A percentile compares a stretch with the other conserved stretches of the same genome.
These are phyloP conservation scores for Centella asiatica DNA, from an alignment of 129 eudicot species.

Conservation along the genomic window DNA sequence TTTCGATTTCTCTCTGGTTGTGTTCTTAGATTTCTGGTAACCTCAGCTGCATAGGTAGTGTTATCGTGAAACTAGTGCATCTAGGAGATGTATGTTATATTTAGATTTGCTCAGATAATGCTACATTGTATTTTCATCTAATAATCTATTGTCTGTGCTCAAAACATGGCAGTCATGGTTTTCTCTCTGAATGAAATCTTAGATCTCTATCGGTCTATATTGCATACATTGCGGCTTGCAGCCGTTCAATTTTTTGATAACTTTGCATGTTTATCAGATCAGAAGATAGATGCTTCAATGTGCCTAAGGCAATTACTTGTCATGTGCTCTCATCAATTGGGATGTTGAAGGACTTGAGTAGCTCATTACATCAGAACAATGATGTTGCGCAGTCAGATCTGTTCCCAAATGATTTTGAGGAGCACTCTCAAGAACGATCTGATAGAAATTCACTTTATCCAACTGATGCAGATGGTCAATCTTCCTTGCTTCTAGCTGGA, in stretches of 20 bases:
- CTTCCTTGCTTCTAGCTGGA: constrained; percentile 76
- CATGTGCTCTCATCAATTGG: constrained; percentile 59
- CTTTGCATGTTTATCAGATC: constrained; percentile 29
- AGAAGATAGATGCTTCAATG: constrained; percentile 32
- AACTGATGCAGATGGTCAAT: constrained; percentile 13
- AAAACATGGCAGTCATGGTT: no score
- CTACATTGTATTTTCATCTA: no score
- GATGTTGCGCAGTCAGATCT: constrained; percentile 18
- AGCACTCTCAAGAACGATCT: constrained; percentile 9
- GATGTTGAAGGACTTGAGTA: constrained; percentile 51
- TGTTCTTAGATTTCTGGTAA: not conserved
- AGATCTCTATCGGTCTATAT: not conserved
- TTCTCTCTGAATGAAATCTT: no score
- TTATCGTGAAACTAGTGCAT: not conserved
- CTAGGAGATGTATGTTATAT: not conserved
- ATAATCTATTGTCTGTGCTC: no score
- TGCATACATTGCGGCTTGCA: not conserved
- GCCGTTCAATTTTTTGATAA: constrained; percentile 13
- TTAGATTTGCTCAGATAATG: not conserved
- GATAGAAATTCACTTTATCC: constrained; percentile 10
- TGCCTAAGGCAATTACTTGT: constrained; percentile 74
- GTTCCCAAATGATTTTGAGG: constrained; percentile 12
- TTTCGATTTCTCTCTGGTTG: not conserved
- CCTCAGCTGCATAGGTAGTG: not conserved
- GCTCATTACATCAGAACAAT: constrained; percentile 21